phyloP scores from a whole-genome alignment of 495 filamentous ascomycete genomes.

The Eremomyces bilateralis region DNA sequence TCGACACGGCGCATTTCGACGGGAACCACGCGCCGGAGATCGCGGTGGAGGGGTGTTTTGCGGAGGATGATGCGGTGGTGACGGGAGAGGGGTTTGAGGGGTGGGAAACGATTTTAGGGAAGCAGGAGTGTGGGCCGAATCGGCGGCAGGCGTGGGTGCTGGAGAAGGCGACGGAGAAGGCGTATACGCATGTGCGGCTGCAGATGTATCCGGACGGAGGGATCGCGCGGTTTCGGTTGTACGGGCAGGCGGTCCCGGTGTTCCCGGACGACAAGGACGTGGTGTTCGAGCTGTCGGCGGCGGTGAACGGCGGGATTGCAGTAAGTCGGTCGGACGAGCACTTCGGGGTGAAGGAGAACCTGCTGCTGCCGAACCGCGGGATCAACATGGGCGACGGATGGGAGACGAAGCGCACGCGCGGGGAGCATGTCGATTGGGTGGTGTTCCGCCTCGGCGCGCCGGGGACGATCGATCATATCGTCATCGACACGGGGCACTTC shows the following conservation, averaged over 20 bases:
- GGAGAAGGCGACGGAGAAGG: conserved; percentile 27
- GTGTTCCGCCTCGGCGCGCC: conserved; percentile 55
- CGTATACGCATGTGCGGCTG: conserved; percentile 67
- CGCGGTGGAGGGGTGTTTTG: conserved; percentile 55
- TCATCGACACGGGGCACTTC: conserved; percentile 81
- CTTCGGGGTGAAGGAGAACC: conserved; percentile 63
- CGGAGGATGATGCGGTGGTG: conserved; percentile 23
- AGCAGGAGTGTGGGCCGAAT: conserved; percentile 50
- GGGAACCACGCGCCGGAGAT: conserved; percentile 77
- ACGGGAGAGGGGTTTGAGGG: conserved; percentile 17
- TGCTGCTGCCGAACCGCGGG: conserved; percentile 67
- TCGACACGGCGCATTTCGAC: conserved; percentile 71
- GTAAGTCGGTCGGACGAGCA: conserved; percentile 65
- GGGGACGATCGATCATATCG: conserved; percentile 44
- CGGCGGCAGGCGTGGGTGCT: conserved; percentile 64
- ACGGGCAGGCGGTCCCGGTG: conserved; percentile 54
- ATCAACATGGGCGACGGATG: conserved; percentile 90
- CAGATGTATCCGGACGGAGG: conserved; percentile 89
- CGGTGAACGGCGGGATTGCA: conserved; percentile 59
- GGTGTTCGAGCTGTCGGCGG: conserved; percentile 64
- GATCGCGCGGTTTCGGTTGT: conserved; percentile 71
- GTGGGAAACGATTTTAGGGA: conserved; percentile 55
- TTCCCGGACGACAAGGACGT: conserved; percentile 37
- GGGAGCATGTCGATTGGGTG: conserved; percentile 68
- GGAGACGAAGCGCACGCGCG: conserved; percentile 69